A percentile compares a stretch with the other conserved stretches of the same genome.
phyloP scores from a whole-genome alignment of 2,329 filamentous ascomycete species.

The Penicillium sp. region DNA sequence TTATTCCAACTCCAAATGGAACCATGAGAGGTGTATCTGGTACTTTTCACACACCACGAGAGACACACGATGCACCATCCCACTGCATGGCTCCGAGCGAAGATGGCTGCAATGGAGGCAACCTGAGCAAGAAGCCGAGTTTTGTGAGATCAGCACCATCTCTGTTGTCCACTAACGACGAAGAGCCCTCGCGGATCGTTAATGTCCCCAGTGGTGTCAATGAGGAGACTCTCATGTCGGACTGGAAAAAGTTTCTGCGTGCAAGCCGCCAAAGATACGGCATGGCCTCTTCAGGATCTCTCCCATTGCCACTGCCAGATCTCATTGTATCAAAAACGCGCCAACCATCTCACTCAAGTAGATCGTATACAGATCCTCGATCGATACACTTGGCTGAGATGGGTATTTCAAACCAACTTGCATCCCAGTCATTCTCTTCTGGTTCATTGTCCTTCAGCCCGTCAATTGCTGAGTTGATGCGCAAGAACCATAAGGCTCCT shows the following conservation, averaged over 20 bases:
- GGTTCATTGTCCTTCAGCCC: slow-evolving; percentile 16
- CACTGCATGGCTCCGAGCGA: slow-evolving; percentile 1
- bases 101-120: neutral
- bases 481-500: slow-evolving; percentile 8
- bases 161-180: slow-evolving; percentile 5
- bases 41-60: neutral
- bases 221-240: slow-evolving; percentile 4
- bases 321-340: slow-evolving; percentile 25
- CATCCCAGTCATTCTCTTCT: slow-evolving; percentile 21
- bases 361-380: slow-evolving; percentile 14
- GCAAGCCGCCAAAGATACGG: slow-evolving; percentile 3
- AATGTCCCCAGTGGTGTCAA: neutral
- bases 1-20: slow-evolving; percentile 15
- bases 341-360: slow-evolving; percentile 9
- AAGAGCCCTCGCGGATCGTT: neutral
- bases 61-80: neutral
- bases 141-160: slow-evolving; percentile 11
- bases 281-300: slow-evolving; percentile 14
- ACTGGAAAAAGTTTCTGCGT: slow-evolving; percentile 13
- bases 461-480: slow-evolving; percentile 20
- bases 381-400: slow-evolving; percentile 27
- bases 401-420: slow-evolving; percentile 26
- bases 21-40: slow-evolving; percentile 5
- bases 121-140: slow-evolving; percentile 1
- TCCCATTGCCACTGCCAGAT: slow-evolving; percentile 10